Percentiles rank a stretch among this genome's conserved stretches.
Evolutionary conservation across 345 rosid species (phyloP).

Genomic region (Arabis alpina): DNA sequence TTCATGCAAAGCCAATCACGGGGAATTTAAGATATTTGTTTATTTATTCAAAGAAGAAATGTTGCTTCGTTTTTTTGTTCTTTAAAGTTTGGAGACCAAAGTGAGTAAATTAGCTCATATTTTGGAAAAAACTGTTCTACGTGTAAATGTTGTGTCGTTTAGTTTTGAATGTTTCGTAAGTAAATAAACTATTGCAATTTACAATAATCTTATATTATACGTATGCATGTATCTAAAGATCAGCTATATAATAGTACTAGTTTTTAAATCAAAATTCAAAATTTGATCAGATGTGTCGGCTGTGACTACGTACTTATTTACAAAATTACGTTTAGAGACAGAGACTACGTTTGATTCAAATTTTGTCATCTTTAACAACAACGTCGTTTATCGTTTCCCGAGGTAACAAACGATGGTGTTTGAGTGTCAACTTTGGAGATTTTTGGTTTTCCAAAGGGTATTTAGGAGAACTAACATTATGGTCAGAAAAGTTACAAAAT

Average conservation of each 20-base stretch:
- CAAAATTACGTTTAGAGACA: constrained; percentile 22
- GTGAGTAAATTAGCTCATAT: no score
- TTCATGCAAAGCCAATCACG: constrained; percentile 27
- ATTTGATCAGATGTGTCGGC: constrained; percentile 26
- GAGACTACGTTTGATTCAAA: constrained; percentile 30
- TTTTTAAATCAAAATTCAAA: neutral
- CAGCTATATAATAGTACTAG: neutral
- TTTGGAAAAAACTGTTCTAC: no score
- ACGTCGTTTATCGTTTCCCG: constrained; percentile 22
- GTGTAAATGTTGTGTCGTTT: neutral
- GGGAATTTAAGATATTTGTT: neutral
- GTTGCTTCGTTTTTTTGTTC: neutral
- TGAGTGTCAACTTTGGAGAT: constrained; percentile 4
- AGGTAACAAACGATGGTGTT: constrained; percentile 2
- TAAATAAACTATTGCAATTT: neutral
- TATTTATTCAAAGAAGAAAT: neutral
- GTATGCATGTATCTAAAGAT: neutral
- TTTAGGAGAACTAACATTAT: constrained; percentile 24
- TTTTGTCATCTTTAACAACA: neutral
- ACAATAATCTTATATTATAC: neutral
- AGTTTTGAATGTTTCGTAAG: constrained; percentile 3
- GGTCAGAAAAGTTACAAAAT: constrained; percentile 36
- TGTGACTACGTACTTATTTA: constrained; percentile 21
- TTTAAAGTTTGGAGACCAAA: no score
- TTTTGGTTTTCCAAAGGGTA: constrained; percentile 21